These are phyloP conservation scores for Maudiozyma saulgeensis DNA, from an alignment of 805 yeast genomes.

Conservation along the genomic window DNA sequence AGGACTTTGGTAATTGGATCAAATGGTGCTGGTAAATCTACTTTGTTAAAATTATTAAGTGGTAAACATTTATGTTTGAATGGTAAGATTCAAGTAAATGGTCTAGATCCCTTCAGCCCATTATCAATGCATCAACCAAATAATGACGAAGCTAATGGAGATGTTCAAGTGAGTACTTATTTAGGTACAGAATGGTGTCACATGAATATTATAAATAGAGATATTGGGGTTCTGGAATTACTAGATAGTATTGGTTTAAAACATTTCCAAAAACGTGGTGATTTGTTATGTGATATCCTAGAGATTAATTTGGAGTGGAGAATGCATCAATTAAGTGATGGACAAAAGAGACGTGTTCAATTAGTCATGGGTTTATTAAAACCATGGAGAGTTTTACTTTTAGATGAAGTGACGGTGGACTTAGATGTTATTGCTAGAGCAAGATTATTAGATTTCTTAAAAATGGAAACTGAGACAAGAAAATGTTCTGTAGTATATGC, in stretches of 20 bases:
- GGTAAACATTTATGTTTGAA: conserved; percentile 79
- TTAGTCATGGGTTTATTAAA: conserved; percentile 83
- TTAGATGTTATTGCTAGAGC: conserved; percentile 86
- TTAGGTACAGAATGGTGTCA: conserved; percentile 97
- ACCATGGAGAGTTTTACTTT: conserved; percentile 80
- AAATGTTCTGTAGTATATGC: conserved; percentile 79
- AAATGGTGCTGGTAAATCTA: conserved; percentile 96
- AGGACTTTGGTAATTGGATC: conserved; percentile 82
- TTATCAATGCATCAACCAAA: conserved; percentile 30
- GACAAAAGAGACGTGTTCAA: conserved; percentile 91
- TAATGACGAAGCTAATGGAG: conserved; percentile 27
- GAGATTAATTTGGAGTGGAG: conserved; percentile 88
- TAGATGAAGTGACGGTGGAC: conserved; percentile 96
- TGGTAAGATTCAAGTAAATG: conserved; percentile 67
- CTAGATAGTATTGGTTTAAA: conserved; percentile 80
- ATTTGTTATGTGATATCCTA: conserved; percentile 59
- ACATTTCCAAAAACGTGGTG: conserved; percentile 64
- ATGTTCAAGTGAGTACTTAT: conserved; percentile 55
- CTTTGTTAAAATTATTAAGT: conserved; percentile 72
- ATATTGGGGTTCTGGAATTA: conserved; percentile 75
- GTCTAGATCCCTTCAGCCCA: conserved; percentile 79
- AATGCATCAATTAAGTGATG: conserved; percentile 87
- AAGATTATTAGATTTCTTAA: conserved; percentile 59
- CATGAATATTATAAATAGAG: conserved; percentile 81
- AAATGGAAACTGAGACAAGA: conserved; percentile 61